Base-by-base conservation (phyloP, 805 yeast species). In the Hanseniaspora lindneri region DNA sequence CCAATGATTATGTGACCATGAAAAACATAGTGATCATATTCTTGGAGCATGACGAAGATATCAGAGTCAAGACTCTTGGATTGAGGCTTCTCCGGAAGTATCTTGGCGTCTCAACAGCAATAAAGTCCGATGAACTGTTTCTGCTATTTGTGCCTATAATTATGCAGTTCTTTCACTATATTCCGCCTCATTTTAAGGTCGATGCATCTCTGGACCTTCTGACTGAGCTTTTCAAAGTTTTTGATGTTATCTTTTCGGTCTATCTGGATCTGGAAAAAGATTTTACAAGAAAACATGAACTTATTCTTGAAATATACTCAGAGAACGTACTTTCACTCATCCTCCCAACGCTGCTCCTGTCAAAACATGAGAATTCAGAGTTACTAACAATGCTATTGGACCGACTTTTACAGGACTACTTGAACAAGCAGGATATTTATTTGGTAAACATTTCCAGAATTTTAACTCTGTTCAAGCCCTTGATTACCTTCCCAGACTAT, bases 291-390 rank as follows among this genome's bases (percentile, higher is more conserved):
- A 21, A 36, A n/a, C 48, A 44, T 11, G 16, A 32, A 17, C 13
- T 35, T 2, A 14, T 30, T 4, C 16, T 44, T 13, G 21, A 28
- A 29, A 32, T 37, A 4, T 44, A 44, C 25, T 44, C 49, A 6
- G 49, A 44, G 30, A 44, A 44, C 24, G 41, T 44, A 11, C 19
- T 44, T 16, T 37, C 41, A 6, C 10, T 25, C 3, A 37, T 44
- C 24, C 36, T 44, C 1, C 42, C 49, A 23, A 27, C 36, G 10
- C 24, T 44, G 28, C 28, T 44, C 2, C 21, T 44, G 10, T 23
- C 37, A 11, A 44, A 44, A 14, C 24, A 24, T 14, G 24, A 44
- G 24, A 34, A 44, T 24, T 14, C 40, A 8, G n/a, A 9, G 5
- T 13, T 44, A 16, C n/a, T 44, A 10, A 16, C 16, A 10, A 17